phyloP scores from a whole-genome alignment of 2,329 filamentous ascomycete genomes.

The Sporothrix pallida region DNA sequence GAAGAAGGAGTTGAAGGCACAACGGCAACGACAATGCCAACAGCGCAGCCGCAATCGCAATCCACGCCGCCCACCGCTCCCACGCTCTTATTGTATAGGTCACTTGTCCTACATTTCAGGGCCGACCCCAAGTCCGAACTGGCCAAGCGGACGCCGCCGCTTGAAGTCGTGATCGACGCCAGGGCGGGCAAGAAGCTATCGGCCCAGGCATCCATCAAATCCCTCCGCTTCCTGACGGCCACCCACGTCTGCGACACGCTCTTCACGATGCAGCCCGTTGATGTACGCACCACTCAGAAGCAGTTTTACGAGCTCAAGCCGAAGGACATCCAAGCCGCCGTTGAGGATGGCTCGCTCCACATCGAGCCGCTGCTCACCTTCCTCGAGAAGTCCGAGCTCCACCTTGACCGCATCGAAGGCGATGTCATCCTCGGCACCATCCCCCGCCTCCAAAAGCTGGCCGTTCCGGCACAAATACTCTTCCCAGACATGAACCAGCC shows the following conservation, averaged over 20 bases:
- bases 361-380: constrained; percentile 51
- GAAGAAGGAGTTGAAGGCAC: background rate
- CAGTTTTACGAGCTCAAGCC: constrained; percentile 45
- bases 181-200: background rate
- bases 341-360: background rate
- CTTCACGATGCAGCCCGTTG: constrained; percentile 54
- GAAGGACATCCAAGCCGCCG: constrained; percentile 28
- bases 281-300: constrained; percentile 54
- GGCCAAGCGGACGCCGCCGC: constrained; percentile 39
- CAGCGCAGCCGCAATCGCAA: background rate
- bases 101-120: constrained; percentile 56
- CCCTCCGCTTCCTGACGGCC: constrained; percentile 46
- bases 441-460: constrained; percentile 39
- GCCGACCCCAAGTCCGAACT: constrained; percentile 44
- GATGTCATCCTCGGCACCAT: constrained; percentile 51
- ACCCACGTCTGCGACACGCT: constrained; percentile 52
- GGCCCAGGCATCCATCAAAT: background rate
- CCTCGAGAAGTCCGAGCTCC: constrained; percentile 52
- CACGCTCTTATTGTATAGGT: constrained; percentile 29
- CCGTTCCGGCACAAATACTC: constrained; percentile 40
- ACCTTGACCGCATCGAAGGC: constrained; percentile 47
- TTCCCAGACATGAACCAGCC: background rate
- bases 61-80: background rate
- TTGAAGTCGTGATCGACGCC: constrained; percentile 48
- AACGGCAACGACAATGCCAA: background rate